phyloP scores from a whole-genome alignment of 345 rosid species.

The Bruguiera sexangula region DNA sequence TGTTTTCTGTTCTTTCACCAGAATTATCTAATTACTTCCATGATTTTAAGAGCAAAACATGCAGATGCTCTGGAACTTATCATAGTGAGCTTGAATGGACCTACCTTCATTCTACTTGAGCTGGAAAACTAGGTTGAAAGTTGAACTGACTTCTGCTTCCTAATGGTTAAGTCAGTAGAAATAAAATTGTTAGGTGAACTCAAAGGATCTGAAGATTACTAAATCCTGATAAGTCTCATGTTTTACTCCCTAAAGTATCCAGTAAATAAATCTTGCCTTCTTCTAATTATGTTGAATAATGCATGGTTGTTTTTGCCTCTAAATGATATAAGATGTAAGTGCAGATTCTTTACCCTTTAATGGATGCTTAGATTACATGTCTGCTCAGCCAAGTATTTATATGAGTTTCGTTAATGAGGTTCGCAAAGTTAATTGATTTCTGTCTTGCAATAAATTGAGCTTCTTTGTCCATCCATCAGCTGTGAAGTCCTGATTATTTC shows the following conservation, averaged over 20 bases:
- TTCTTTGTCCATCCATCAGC: too few species aligned
- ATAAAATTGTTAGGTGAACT: neutral
- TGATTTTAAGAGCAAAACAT: too few species aligned
- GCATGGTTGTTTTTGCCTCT: neutral
- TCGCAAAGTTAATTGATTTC: too few species aligned
- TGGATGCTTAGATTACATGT: neutral
- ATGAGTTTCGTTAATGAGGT: too few species aligned
- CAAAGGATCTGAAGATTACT: neutral
- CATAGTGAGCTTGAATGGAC: too few species aligned
- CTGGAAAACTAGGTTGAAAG: too few species aligned
- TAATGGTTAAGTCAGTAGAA: neutral
- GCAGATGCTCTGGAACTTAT: too few species aligned
- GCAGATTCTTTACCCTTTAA: neutral
- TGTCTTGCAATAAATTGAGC: too few species aligned
- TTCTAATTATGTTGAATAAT: neutral
- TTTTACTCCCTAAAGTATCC: neutral
- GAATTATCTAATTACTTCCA: too few species aligned
- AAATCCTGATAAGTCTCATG: neutral
- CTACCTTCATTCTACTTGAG: too few species aligned
- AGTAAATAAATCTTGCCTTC: neutral
- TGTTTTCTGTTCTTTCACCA: too few species aligned
- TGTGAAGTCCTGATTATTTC: too few species aligned
- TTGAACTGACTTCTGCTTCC: neutral
- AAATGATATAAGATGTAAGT: neutral
- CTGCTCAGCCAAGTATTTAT: neutral